These are phyloP conservation scores for Blastosporella zonata DNA, from an alignment of 1,284 basidiomycete genomes.

Conservation along the genomic window DNA sequence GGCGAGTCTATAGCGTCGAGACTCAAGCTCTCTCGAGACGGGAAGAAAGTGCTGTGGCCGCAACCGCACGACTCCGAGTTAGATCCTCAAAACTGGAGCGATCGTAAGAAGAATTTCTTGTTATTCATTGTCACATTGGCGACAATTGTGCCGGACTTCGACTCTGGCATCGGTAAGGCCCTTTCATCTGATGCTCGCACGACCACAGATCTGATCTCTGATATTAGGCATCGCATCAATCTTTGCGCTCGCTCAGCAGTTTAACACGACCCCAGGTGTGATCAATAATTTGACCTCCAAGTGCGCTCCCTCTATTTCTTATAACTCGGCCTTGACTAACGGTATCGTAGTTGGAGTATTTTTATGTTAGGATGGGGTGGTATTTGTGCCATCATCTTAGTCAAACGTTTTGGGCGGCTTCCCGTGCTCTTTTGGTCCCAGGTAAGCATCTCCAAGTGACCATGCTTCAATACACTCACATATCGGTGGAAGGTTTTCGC, in stretches of 20 bases:
- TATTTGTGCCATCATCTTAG: slow-evolving; percentile 54
- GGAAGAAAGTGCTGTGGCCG: slow-evolving; percentile 55
- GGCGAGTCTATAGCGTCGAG: slow-evolving; percentile 46
- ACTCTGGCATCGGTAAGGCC: slow-evolving; percentile 53
- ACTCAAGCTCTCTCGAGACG: slow-evolving; percentile 46
- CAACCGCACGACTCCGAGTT: slow-evolving; percentile 64
- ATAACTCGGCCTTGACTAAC: not conserved
- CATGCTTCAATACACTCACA: not conserved
- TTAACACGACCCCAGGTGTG: slow-evolving; percentile 51
- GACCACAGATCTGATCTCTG: slow-evolving; percentile 19
- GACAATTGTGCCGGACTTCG: slow-evolving; percentile 19
- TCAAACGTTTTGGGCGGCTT: slow-evolving; percentile 58
- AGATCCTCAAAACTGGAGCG: slow-evolving; percentile 64
- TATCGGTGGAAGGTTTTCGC: slow-evolving; percentile 17
- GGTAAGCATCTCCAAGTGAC: slow-evolving; percentile 12
- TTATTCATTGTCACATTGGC: no score
- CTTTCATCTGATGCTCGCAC: not conserved
- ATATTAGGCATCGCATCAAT: slow-evolving; percentile 58
- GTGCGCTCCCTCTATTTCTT: slow-evolving; percentile 24
- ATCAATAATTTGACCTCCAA: slow-evolving; percentile 68
- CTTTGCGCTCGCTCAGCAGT: slow-evolving; percentile 58
- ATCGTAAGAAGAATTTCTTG: slow-evolving; percentile 38
- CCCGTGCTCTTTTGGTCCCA: slow-evolving; percentile 67
- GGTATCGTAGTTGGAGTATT: slow-evolving; percentile 57
- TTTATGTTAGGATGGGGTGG: slow-evolving; percentile 67